A percentile compares a stretch with the other conserved stretches of the same genome.
These are phyloP conservation scores for maize (Zea mays) DNA, from an alignment of 176 grass and related monocot species.

Conservation along the genomic window Zm-B73-REFERENCE-NAM-5.0 NC_050102.1:95151001-95151500, in stretches of 20 bases:
- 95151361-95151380: not conserved
- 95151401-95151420: not conserved
- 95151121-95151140: constrained; percentile 60
- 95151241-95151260: constrained; percentile 54
- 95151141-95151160: constrained; percentile 54
- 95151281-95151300: not conserved
- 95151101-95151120: constrained; percentile 57
- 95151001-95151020: constrained; percentile 33
- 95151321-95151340: not conserved
- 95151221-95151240: constrained; percentile 57
- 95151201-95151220: constrained; percentile 54
- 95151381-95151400: not conserved
- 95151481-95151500: constrained; percentile 60
- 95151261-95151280: not conserved
- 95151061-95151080: constrained; percentile 46
- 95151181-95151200: constrained; percentile 58
- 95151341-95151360: not conserved
- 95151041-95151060: constrained; percentile 22
- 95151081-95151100: constrained; percentile 42
- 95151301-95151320: not conserved
- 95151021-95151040: constrained; percentile 34
- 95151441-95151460: constrained; percentile 28
- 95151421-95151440: constrained; percentile 42
- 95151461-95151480: constrained; percentile 49
- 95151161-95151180: constrained; percentile 59